phyloP scores from a whole-genome alignment of 768 basidiomycete genomes.

The Neoboletus magnificus region DNA sequence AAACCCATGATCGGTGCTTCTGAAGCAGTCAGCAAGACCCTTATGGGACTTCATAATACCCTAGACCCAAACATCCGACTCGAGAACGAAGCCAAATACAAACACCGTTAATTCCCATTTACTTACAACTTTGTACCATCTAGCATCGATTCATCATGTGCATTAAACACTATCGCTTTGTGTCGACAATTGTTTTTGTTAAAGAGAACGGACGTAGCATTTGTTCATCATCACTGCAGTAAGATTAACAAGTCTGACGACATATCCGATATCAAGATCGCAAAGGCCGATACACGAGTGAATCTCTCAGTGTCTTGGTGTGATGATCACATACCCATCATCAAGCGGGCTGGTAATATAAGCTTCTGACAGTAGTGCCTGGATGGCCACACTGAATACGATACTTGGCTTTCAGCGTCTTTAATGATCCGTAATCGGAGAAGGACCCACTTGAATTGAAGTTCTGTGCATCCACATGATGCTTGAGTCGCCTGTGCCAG shows the following conservation, averaged over 20 bases:
- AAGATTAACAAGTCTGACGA: background rate
- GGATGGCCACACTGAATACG: conserved; percentile 15
- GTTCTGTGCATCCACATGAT: conserved; percentile 13
- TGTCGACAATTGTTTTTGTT: background rate
- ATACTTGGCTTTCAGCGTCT: background rate
- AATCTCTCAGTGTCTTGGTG: conserved; percentile 22
- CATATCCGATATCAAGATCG: background rate
- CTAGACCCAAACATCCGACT: conserved; percentile 80
- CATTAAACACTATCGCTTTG: conserved; percentile 2
- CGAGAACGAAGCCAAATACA: conserved; percentile 94
- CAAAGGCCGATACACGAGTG: background rate
- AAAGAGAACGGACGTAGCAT: background rate
- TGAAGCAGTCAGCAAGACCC: conserved; percentile 93
- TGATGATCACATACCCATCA: conserved; percentile 27
- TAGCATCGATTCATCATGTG: conserved; percentile 16
- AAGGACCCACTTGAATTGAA: conserved; percentile 21
- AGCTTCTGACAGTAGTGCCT: conserved; percentile 25
- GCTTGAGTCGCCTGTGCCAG: conserved; percentile 11
- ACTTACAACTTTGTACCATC: conserved; percentile 20
- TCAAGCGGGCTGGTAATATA: conserved; percentile 32
- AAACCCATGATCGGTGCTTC: conserved; percentile 98
- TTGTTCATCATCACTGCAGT: background rate
- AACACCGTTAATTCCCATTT: conserved; percentile 53
- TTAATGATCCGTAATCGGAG: background rate
- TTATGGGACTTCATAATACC: conserved; percentile 90